These are phyloP conservation scores for Cucurbita maxima DNA, from an alignment of 306 rosid genomes.

Conservation along the genomic window DNA sequence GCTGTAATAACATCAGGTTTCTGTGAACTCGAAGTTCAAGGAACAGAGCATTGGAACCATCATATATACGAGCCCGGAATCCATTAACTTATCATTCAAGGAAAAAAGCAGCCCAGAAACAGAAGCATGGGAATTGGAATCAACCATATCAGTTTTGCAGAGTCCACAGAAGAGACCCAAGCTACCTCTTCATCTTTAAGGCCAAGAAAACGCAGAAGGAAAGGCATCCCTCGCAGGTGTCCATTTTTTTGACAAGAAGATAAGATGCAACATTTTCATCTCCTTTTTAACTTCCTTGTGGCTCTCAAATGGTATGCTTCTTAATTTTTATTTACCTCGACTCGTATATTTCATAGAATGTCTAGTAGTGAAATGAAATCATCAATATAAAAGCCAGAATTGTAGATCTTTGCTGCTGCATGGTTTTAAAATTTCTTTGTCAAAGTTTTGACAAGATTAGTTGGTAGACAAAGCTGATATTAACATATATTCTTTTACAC, in stretches of 20 bases:
- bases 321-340: not conserved
- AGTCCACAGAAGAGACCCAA: slow-evolving; percentile 46
- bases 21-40: slow-evolving; percentile 23
- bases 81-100: slow-evolving; percentile 22
- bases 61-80: slow-evolving; percentile 17
- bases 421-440: not conserved
- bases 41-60: slow-evolving; percentile 14
- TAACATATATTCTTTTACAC: too few species aligned
- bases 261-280: not conserved
- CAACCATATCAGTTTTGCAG: slow-evolving; percentile 57
- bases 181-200: slow-evolving; percentile 27
- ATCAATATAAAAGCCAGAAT: not conserved
- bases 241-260: slow-evolving; percentile 24
- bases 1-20: slow-evolving; percentile 8
- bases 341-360: not conserved
- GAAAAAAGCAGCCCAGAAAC: slow-evolving; percentile 40
- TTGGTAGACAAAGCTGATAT: not conserved
- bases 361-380: not conserved
- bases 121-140: slow-evolving; percentile 30
- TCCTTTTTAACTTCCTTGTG: slow-evolving; percentile 6
- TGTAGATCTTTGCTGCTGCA: not conserved
- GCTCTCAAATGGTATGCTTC: slow-evolving; percentile 8
- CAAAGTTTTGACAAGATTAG: not conserved
- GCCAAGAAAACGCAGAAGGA: slow-evolving; percentile 63
- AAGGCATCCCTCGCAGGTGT: slow-evolving; percentile 55